Evolutionary conservation across 805 yeast species (phyloP), one percentile per base, ranked within the genome.

Genomic region (Cyberlindnera japonica): DNA sequence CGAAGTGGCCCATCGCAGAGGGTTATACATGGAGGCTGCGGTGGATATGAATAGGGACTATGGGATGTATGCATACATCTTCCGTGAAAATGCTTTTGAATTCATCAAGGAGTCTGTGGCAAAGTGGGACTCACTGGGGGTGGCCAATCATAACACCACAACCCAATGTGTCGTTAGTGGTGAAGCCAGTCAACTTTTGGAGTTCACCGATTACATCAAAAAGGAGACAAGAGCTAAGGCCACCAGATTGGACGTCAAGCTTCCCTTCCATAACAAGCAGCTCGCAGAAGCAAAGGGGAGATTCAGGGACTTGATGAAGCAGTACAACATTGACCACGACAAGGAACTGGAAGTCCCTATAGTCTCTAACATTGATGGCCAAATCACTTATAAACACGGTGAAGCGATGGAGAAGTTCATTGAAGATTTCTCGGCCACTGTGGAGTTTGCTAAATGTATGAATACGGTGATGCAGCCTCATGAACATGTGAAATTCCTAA

Each of bases 221-320:
- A 32, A 50, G 45, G 40, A 47, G 43, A 25, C 39, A 12, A 53
- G 58, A 5, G 48, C 64, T 11, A 59, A 59, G 44, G 44, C 59
- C 4, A 55, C 59, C 1, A 47, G 47, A 29, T 47, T 73, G 26
- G 65, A 69, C 2, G 73, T 68, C 4, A 42, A 52, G 8, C 57
- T 72, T 2, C 78, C 79, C 13, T 73, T 73, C 52, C 79, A 73
- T 49, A 65, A 57, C 42, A 54, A 61, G 10, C 44, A 66, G 3
- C 53, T 78, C 9, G 39, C 45, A 6, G 64, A 61, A 15, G 53
- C 66, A 8, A 59, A 66, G 36, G 47, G 47, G 26, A 44, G 44
- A 13, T 47, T 67, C 15, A 54, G 42, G 29, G 47, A 51, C 13
- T 43, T 45, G 32, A 30, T 28, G 38, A 45, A n/a, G 15, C 40